Percentiles rank a stretch among this genome's conserved stretches.
phyloP scores from a whole-genome alignment of 2,329 filamentous ascomycete genomes.

The Zymoseptoria tritici region DNA sequence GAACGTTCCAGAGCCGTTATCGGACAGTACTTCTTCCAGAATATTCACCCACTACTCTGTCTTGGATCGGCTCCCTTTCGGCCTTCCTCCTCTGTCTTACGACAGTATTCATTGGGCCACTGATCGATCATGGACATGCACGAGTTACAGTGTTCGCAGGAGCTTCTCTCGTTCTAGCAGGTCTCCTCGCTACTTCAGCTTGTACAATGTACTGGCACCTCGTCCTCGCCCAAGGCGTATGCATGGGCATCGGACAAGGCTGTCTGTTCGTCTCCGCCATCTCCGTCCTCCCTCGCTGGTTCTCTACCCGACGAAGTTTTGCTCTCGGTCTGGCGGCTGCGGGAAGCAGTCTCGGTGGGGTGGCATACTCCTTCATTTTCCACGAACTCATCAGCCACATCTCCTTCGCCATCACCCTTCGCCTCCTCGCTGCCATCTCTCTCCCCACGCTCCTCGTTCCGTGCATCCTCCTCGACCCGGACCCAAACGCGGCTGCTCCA shows the following conservation, averaged over 20 bases:
- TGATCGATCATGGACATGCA: constrained; percentile 44
- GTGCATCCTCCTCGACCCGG: not conserved
- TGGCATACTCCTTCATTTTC: constrained; percentile 47
- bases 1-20: constrained; percentile 28
- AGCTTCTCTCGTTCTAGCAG: constrained; percentile 36
- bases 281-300: constrained; percentile 59
- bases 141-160: constrained; percentile 35
- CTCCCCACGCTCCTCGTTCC: constrained; percentile 18
- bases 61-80: constrained; percentile 45
- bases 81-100: constrained; percentile 44
- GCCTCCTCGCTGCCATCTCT: constrained; percentile 43
- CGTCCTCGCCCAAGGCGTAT: constrained; percentile 46
- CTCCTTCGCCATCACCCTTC: constrained; percentile 48
- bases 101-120: constrained; percentile 42
- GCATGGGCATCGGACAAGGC: constrained; percentile 35
- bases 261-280: constrained; percentile 57
- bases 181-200: constrained; percentile 45
- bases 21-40: constrained; percentile 7
- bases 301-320: constrained; percentile 46
- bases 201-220: constrained; percentile 44
- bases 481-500: no score
- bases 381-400: constrained; percentile 44
- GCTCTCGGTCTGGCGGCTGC: constrained; percentile 52
- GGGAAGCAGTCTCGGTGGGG: constrained; percentile 42
- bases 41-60: constrained; percentile 28